These are phyloP conservation scores for Sarcocystis neurona DNA, from an alignment of 169 alveolate genomes.

Conservation along the genomic window DNA sequence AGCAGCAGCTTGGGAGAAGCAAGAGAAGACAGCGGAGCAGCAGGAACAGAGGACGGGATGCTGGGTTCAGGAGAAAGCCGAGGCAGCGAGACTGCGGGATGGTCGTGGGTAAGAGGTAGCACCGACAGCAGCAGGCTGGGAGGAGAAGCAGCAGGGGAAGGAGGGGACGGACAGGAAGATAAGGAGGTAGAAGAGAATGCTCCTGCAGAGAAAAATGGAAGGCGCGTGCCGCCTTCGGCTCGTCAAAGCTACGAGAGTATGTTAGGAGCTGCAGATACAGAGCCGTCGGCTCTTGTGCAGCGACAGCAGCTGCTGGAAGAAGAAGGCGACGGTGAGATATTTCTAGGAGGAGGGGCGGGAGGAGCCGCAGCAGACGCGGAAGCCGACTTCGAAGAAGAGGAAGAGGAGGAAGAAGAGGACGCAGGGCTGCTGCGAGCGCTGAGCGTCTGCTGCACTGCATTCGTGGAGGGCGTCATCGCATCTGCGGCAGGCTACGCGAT, in stretches of 20 bases:
- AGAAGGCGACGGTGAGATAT: too few relatives aligned
- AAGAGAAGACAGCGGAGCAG: neutral
- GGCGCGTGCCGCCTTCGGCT: too few relatives aligned
- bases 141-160: neutral
- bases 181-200: neutral
- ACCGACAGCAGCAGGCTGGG: neutral
- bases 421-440: slow-evolving; percentile 11
- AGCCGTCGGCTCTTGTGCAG: too few relatives aligned
- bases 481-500: slow-evolving; percentile 27
- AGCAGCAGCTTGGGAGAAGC: neutral
- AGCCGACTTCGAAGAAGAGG: neutral
- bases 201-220: neutral
- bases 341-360: neutral
- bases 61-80: neutral
- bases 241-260: too few relatives aligned
- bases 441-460: slow-evolving; percentile 24
- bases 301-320: too few relatives aligned
- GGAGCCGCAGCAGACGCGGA: too few relatives aligned
- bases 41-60: neutral
- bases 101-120: too few relatives aligned
- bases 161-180: neutral
- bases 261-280: too few relatives aligned
- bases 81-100: neutral
- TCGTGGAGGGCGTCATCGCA: slow-evolving; percentile 5
- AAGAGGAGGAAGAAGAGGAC: slow-evolving; percentile 32